Evolutionary conservation across 129 eudicot species (phyloP).

Genomic region (Flaveria ramosissima): DNA sequence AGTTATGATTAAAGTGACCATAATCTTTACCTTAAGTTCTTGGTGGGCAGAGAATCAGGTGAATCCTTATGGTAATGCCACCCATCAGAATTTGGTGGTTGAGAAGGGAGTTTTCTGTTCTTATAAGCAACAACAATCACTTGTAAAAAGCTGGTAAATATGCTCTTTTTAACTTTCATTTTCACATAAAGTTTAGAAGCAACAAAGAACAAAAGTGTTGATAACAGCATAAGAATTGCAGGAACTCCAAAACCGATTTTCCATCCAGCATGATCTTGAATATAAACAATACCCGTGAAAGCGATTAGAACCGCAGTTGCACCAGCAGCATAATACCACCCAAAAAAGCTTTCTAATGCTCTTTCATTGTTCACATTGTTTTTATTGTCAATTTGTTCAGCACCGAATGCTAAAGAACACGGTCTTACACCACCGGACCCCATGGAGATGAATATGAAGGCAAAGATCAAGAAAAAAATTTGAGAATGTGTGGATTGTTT

Average conservation of each 20-base stretch:
- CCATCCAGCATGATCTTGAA: constrained; percentile 89
- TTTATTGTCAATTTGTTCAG: constrained; percentile 66
- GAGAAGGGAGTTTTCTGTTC: constrained; percentile 37
- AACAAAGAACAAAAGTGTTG: constrained; percentile 59
- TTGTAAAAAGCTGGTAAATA: constrained; percentile 45
- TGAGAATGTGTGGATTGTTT: constrained; percentile 57
- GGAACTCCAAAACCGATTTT: constrained; percentile 81
- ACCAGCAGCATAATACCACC: constrained; percentile 78
- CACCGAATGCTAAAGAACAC: constrained; percentile 84
- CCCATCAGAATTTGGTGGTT: constrained; percentile 35
- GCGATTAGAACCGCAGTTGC: constrained; percentile 61
- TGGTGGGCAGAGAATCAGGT: constrained; percentile 27
- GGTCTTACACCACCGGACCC: constrained; percentile 95
- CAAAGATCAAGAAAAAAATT: constrained; percentile 46
- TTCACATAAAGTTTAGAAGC: constrained; percentile 72
- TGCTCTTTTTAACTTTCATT: constrained; percentile 44
- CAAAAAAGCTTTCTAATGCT: constrained; percentile 64
- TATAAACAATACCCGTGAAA: constrained; percentile 70
- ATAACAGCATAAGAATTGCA: constrained; percentile 61
- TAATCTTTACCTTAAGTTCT: constrained; percentile 33
- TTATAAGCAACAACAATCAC: constrained; percentile 45
- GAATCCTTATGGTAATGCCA: constrained; percentile 38
- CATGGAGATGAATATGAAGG: constrained; percentile 72
- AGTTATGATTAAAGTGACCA: not conserved
- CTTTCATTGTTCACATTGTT: constrained; percentile 49